Conservation (phyloP, 202 grass and related monocot species). For the Eragrostis tef region DNA sequence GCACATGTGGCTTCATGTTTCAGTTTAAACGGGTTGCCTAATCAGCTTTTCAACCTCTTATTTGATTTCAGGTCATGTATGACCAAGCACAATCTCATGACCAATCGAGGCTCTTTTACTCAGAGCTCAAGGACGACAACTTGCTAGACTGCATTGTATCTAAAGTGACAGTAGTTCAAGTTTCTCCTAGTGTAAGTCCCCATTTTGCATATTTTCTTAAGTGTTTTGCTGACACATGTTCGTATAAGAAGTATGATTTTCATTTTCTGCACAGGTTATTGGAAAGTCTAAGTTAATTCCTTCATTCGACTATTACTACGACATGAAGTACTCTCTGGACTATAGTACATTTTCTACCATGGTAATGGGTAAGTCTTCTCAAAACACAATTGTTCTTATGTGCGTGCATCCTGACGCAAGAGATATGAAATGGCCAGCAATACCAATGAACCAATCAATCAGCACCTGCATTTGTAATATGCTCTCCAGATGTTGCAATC, state of each 20-base stretch:
- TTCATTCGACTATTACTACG: conserved; percentile 76
- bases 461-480: conserved; percentile 28
- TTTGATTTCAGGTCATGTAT: conserved; percentile 69
- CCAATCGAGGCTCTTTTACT: conserved; percentile 84
- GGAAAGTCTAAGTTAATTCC: conserved; percentile 54
- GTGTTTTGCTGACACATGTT: conserved; percentile 39
- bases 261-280: conserved; percentile 59
- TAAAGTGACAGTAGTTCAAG: conserved; percentile 70
- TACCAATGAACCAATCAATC: conserved; percentile 16
- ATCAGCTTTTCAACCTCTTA: conserved; percentile 45
- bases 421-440: conserved; percentile 18
- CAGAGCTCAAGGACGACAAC: conserved; percentile 86
- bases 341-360: conserved; percentile 81
- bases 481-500: conserved; percentile 23
- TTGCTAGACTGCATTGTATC: conserved; percentile 84
- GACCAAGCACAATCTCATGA: conserved; percentile 71
- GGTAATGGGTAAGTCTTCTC: conserved; percentile 55
- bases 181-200: conserved; percentile 65
- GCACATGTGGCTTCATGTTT: conserved; percentile 14
- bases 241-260: conserved; percentile 35
- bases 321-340: conserved; percentile 92
- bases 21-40: conserved; percentile 34
- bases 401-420: conserved; percentile 16
- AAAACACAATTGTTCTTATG: conserved; percentile 19
- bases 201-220: conserved; percentile 49